Evolutionary conservation across 805 yeast genomes (phyloP).

Genomic region (Cyberlindnera lachancei): DNA sequence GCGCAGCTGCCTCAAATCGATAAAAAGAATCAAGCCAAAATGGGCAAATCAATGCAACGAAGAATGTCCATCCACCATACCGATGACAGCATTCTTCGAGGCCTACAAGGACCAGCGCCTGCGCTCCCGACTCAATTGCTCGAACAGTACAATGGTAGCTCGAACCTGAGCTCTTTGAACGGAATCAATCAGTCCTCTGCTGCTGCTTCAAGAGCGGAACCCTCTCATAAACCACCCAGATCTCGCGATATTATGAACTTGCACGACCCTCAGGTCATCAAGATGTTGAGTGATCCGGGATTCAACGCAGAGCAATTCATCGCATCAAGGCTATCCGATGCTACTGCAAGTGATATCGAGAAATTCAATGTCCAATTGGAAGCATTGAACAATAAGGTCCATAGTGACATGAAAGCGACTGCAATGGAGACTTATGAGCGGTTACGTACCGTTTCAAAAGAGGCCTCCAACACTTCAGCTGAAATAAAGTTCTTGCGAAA

Average conservation of each 20-base stretch:
- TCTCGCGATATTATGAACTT: conserved; percentile 9
- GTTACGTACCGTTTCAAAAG: conserved; percentile 50
- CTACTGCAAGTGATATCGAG: conserved; percentile 67
- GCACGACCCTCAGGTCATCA: conserved; percentile 22
- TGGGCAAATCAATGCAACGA: conserved; percentile 36
- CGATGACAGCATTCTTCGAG: conserved; percentile 11
- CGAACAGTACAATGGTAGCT: conserved; percentile 4
- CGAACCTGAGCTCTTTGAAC: too few relatives aligned
- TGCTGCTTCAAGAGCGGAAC: too few relatives aligned
- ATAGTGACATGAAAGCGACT: conserved; percentile 48
- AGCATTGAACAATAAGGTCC: conserved; percentile 41
- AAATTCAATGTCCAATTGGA: conserved; percentile 51
- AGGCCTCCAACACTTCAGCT: conserved; percentile 54
- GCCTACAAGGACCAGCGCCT: conserved; percentile 16
- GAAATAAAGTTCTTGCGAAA: conserved; percentile 57
- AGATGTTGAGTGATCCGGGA: conserved; percentile 30
- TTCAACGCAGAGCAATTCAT: conserved; percentile 45
- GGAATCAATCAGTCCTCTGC: too few relatives aligned
- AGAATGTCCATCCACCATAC: conserved; percentile 34
- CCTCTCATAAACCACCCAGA: too few relatives aligned
- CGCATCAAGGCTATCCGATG: conserved; percentile 45
- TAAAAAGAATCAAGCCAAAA: conserved; percentile 29
- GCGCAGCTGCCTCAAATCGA: conserved; percentile 26
- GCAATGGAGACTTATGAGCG: conserved; percentile 58
- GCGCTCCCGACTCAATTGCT: conserved; percentile 23